Base-by-base conservation (phyloP, 441 rosid genomes). In the Corymbia citriodora region DNA sequence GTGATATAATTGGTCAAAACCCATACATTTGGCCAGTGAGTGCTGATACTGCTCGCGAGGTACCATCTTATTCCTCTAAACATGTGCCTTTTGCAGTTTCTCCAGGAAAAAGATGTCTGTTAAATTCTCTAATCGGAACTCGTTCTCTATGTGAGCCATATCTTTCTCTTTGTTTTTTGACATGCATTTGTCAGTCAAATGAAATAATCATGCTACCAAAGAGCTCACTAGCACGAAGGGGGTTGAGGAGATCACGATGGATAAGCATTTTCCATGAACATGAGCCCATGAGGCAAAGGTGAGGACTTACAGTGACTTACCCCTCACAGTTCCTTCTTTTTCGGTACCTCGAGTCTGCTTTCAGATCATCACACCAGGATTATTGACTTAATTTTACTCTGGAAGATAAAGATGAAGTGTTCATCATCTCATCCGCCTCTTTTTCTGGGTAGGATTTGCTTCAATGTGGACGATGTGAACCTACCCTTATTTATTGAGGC, bases 271-370 rank as follows among this genome's bases (percentile, higher is more conserved):
- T 87, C 91, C 72, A 63, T n/a, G 87, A 85, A 31, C 72, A 63
- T 61, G 52, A 70, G 19, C 89, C 91, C 45, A 90, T 90, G 74
- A 90, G 74, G 87, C 91, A 90, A 87, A 87, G 89, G 91, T 90
- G 14, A 40, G 83, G 29, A 74, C 83, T 74, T 36, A 29, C 27
- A 72, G 49, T 40, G 15, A 19, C 50, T 72, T 72, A 36, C 49
- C 27, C 48, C 81, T 65, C 45, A 31, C 79, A 31, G 79, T 68
- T 68, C 74, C 74, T 65, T 15, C 40, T 31, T 68, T 68, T 68
- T 68, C 19, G 5, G 10, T 31, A 68, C 21, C 11, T 74, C 3
- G n/a, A 40, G 85, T 52, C 40, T 31, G 57, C 57, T 25, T 18
- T 21, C 40, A 31, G 54, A 10, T 50, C 21, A 63, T 63, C 50